phyloP scores from a whole-genome alignment of 23 red algal species.

The Gracilariopsis chorda region DNA sequence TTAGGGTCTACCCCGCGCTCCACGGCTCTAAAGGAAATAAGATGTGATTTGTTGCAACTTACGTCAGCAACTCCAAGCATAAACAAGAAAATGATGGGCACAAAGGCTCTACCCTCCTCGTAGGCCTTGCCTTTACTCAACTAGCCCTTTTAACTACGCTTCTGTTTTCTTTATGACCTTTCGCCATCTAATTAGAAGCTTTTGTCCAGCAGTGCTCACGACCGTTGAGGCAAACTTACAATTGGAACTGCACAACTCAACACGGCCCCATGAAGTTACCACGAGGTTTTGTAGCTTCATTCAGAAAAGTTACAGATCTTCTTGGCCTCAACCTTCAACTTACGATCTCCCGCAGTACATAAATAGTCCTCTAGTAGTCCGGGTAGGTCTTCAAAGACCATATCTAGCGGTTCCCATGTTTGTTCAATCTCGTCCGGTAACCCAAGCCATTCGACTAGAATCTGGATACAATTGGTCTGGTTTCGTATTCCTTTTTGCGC shows the following conservation, averaged over 20 bases:
- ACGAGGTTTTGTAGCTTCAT: not conserved
- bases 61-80: no score
- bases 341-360: not conserved
- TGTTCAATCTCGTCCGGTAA: not conserved
- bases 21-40: no score
- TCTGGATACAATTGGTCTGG: not conserved
- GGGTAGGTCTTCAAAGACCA: slow-evolving; percentile 1
- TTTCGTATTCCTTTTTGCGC: not conserved
- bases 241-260: not conserved
- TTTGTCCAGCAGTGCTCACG: no score
- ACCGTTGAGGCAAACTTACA: no score
- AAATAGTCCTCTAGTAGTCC: slow-evolving; percentile 7
- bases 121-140: no score
- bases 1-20: no score
- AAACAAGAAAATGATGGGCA: no score
- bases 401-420: slow-evolving; percentile 30
- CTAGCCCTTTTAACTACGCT: no score
- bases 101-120: no score
- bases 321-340: not conserved
- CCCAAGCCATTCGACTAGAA: not conserved
- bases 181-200: no score
- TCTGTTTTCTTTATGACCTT: no score
- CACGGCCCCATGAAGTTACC: not conserved
- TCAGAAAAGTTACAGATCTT: not conserved
- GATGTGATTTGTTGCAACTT: no score